Evolutionary conservation across 768 basidiomycete genomes (phyloP), one percentile per base, ranked within the genome.

Genomic region (Mycena haematopus): DNA sequence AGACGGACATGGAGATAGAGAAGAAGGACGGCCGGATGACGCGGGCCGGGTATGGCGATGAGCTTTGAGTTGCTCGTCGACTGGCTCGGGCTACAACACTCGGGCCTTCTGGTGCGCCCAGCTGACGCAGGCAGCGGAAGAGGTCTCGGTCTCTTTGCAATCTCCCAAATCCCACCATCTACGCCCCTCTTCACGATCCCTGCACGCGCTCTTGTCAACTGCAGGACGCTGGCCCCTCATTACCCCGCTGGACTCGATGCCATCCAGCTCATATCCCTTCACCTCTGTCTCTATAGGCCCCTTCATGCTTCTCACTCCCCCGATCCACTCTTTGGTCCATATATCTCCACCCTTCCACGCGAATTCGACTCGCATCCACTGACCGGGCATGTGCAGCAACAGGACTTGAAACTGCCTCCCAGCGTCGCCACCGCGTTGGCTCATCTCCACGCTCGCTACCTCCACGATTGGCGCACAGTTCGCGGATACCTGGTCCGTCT

Each of bases 301-400:
- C 56, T 62, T 35, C 68, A 59, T n/a, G 70, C 71, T 8, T 73
- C 70, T 2, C 76, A 77, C 19, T 87, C 85, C 22, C 65, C 63
- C 25, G 90, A 92, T 68, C 77, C 82, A 66, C 73, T 72, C 15
- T 89, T 88, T 73, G 85, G 89, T 27, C 89, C 92, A 1, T 97
- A 94, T 72, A 87, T 97, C 49, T 87, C 89, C 0, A 81, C 87
- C 1, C 76, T 98, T 27, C 96, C 96, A 2, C 72, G 72, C 57
- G 75, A 86, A 29, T 96, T 99, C 73, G 80, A 80, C 44, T 78
- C 79, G 25, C 95, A 97, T 76, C 96, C 96, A 6, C 78, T 97
- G n/a, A 84, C 88, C 21, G 0, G 44, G 35, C 54, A 52, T 56
- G 49, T 60, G 50, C 40, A 95, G 92, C 93, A 22, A 19, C 22